Evolutionary conservation across 768 basidiomycete species (phyloP).

Genomic region (Rhodotorula paludigena): DNA sequence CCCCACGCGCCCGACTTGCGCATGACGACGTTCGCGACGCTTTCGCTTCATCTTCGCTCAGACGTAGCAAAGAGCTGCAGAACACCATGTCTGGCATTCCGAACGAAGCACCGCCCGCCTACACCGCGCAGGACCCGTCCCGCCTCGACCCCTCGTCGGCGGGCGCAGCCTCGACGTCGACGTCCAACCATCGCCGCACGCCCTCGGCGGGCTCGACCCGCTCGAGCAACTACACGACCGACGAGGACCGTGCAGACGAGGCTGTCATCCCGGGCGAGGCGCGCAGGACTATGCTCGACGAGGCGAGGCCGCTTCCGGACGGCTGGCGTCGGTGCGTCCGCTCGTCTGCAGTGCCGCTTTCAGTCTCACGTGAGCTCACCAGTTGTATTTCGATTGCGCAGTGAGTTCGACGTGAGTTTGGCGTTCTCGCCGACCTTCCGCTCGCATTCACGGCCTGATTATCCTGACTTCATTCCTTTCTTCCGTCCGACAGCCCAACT

Average conservation of each 20-base stretch:
- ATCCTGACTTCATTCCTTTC: no score
- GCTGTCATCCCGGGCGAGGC: slow-evolving; percentile 7
- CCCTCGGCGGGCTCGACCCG: neutral
- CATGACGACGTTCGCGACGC: no score
- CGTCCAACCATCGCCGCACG: neutral
- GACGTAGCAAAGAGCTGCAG: no score
- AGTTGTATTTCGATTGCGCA: neutral
- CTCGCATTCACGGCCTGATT: neutral
- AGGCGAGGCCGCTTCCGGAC: slow-evolving; percentile 33
- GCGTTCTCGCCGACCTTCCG: neutral
- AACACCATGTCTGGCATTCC: no score
- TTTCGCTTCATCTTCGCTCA: no score
- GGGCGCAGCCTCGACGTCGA: neutral
- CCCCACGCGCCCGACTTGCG: no score
- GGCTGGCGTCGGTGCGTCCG: slow-evolving; percentile 35
- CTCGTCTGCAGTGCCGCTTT: neutral
- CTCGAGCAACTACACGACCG: neutral
- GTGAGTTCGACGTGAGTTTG: slow-evolving; percentile 38
- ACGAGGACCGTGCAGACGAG: slow-evolving; percentile 2
- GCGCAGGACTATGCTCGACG: slow-evolving; percentile 26
- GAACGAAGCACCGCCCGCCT: slow-evolving; percentile 21
- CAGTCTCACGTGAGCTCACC: slow-evolving; percentile 39
- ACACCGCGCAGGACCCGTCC: slow-evolving; percentile 8
- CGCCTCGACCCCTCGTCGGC: neutral
- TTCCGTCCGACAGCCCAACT: neutral